A percentile compares a stretch with the other conserved stretches of the same genome.
Conservation (phyloP, 805 yeast genomes). For the Maudiozyma bulderi region DNA sequence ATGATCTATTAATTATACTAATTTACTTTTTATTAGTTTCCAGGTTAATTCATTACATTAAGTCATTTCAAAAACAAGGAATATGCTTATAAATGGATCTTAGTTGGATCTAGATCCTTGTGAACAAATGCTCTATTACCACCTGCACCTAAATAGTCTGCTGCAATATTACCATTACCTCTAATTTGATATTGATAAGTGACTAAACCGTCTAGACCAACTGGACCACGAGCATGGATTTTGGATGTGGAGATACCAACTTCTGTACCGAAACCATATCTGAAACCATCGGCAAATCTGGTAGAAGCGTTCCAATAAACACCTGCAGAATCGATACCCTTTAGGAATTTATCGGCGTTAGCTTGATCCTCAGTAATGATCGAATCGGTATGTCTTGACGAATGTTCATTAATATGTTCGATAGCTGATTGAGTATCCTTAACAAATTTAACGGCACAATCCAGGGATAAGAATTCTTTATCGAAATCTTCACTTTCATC, state of each 20-base stretch:
- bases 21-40: background rate
- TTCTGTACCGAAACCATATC: slow-evolving; percentile 98
- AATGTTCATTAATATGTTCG: slow-evolving; percentile 75
- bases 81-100: slow-evolving; percentile 18
- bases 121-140: slow-evolving; percentile 74
- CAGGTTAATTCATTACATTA: background rate
- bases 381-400: slow-evolving; percentile 93
- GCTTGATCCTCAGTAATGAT: slow-evolving; percentile 70
- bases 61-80: background rate
- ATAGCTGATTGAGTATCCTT: slow-evolving; percentile 62
- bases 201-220: slow-evolving; percentile 93
- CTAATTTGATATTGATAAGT: slow-evolving; percentile 88
- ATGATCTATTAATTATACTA: background rate
- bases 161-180: slow-evolving; percentile 89
- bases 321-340: slow-evolving; percentile 88
- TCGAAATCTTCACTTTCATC: slow-evolving; percentile 54
- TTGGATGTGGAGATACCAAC: slow-evolving; percentile 96
- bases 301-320: slow-evolving; percentile 97
- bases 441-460: slow-evolving; percentile 65
- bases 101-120: slow-evolving; percentile 41
- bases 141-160: slow-evolving; percentile 89
- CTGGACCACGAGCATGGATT: slow-evolving; percentile 98
- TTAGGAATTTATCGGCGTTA: slow-evolving; percentile 66
- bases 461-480: slow-evolving; percentile 75
- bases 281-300: slow-evolving; percentile 95